Base-by-base conservation (phyloP, 768 basidiomycete species). In the Agaricus blazei region DNA sequence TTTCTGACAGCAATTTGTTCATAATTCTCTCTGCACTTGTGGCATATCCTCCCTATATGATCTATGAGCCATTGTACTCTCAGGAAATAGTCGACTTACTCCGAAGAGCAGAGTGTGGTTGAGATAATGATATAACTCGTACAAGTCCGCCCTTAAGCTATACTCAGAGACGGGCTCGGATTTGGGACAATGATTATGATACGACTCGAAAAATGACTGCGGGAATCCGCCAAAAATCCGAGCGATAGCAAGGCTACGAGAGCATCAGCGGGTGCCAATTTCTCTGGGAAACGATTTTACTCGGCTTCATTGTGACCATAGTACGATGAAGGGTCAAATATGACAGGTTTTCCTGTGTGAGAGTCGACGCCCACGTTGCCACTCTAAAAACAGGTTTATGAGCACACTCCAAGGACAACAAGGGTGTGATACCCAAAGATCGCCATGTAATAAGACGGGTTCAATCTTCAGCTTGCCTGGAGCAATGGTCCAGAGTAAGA, bases 251-350 rank as follows among this genome's bases (percentile, higher is more conserved):
- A 92, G 77, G 59, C 89, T 90, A 51, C 38, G 44, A 29, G 52
- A 19, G 5, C 14, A 19, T 56, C 14, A 51, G 51, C 23, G 53
- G 38, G 48, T 28, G 34, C 24, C 0, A 12, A 8, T n/a, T 23
- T n/a, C 4, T 27, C 14, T 19, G 23, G 19, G 28, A 19, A 15
- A 19, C 23, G 43, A 29, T 67, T 82, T 69, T 61, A 91, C 90
- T 92, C 90, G 12, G 85, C 84, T 70, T 92, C 90, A 57, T 85
- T 85, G 62, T 91, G 90, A 2, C 90, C 90, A 60, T 80, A 91
- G 63, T 83, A 88, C 3, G 87, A 87, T 2, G 88, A 83, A 2
- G 89, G 88, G 62, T 92, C 89, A 59, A 83, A 91, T 41, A 91
- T 84, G 1, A 89, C 70, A 0, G 90, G 87, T 51, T 82, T 67